A percentile compares a stretch with the other conserved stretches of the same genome.
Evolutionary conservation across 1,284 basidiomycete genomes (phyloP).

Genomic region (Marasmius sp.): DNA sequence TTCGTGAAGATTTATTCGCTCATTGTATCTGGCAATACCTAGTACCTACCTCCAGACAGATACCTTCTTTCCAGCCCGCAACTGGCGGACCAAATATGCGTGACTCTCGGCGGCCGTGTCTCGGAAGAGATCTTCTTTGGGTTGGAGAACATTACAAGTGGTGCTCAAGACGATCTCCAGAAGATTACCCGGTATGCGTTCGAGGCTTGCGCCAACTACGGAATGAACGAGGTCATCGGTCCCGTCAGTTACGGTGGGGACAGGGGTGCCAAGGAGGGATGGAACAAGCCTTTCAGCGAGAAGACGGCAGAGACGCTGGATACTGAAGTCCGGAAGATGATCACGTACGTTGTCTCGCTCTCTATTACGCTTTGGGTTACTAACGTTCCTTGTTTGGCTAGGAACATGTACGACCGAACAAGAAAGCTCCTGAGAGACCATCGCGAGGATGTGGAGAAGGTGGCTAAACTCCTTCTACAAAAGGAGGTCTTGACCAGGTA

Average conservation of each 20-base stretch:
- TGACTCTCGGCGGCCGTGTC: slow-evolving; percentile 98
- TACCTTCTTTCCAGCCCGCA: slow-evolving; percentile 96
- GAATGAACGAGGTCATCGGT: slow-evolving; percentile 94
- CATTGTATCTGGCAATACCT: slow-evolving; percentile 8
- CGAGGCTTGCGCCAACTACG: slow-evolving; percentile 92
- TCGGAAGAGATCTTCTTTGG: slow-evolving; percentile 99
- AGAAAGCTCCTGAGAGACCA: slow-evolving; percentile 82
- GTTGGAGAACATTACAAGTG: slow-evolving; percentile 90
- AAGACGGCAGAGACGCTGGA: slow-evolving; percentile 95
- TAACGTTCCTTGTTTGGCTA: slow-evolving; percentile 22
- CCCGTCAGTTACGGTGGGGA: slow-evolving; percentile 93
- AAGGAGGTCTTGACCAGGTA: slow-evolving; percentile 95
- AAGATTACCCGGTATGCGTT: slow-evolving; percentile 99
- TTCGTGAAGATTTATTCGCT: slow-evolving; percentile 10
- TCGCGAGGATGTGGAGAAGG: slow-evolving; percentile 89
- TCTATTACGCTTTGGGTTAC: not conserved
- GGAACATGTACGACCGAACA: slow-evolving; percentile 84
- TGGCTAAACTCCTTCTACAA: slow-evolving; percentile 86
- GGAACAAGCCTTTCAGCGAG: slow-evolving; percentile 98
- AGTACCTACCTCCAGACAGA: slow-evolving; percentile 95
- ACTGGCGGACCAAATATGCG: slow-evolving; percentile 94
- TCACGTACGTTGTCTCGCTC: slow-evolving; percentile 52
- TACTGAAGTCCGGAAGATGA: slow-evolving; percentile 92
- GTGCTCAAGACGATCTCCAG: slow-evolving; percentile 96
- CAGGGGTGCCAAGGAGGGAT: slow-evolving; percentile 81